Conservation (phyloP, 768 basidiomycete species). For the Tephrocybe rancida region DNA sequence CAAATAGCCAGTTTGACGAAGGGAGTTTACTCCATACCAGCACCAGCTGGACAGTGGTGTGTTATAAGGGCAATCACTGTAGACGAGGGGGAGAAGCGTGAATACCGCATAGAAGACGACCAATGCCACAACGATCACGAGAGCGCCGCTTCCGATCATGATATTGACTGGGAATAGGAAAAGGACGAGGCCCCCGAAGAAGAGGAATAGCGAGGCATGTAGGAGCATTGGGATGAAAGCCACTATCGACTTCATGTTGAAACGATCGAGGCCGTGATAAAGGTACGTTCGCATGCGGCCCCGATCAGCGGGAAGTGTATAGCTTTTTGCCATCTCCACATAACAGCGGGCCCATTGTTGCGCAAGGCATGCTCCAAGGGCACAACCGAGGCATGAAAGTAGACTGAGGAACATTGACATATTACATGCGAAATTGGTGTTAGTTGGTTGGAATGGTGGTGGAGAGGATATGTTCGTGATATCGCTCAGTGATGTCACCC, state of each 20-base stretch:
- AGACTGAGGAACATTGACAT: slow-evolving; percentile 28
- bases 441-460: slow-evolving; percentile 12
- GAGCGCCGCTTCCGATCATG: not conserved
- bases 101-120: not conserved
- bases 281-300: slow-evolving; percentile 10
- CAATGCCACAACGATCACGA: not conserved
- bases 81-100: slow-evolving; percentile 2
- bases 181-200: slow-evolving; percentile 1
- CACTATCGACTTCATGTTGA: slow-evolving; percentile 2
- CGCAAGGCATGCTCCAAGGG: slow-evolving; percentile 28
- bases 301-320: slow-evolving; percentile 2
- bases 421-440: slow-evolving; percentile 21
- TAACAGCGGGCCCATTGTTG: slow-evolving; percentile 18
- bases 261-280: not conserved
- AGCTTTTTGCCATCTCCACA: slow-evolving; percentile 2
- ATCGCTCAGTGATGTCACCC: no score
- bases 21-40: not conserved
- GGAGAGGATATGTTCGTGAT: no score
- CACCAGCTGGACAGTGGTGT: not conserved
- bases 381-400: slow-evolving; percentile 25
- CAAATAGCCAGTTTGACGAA: not conserved
- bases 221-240: slow-evolving; percentile 10
- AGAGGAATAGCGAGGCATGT: slow-evolving; percentile 3
- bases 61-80: slow-evolving; percentile 2
- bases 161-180: slow-evolving; percentile 1